Base-by-base conservation (phyloP, 2,329 filamentous ascomycete species). In the Aspergillus tubingensis region DNA sequence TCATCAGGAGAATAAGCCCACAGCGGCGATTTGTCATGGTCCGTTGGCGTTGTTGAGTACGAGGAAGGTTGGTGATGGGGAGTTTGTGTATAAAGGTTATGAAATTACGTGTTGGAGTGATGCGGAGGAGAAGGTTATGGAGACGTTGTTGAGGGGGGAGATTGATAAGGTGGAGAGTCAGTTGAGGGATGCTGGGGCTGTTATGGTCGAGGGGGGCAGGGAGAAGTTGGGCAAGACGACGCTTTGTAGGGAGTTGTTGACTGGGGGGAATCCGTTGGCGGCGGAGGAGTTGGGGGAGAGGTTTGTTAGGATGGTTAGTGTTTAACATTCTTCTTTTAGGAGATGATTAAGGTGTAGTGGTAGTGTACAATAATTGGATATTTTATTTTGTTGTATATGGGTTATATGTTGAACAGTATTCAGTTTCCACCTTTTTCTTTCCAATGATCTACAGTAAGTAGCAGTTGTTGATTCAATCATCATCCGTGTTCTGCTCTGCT, bases 21-120 rank as follows among this genome's bases (percentile, higher is more conserved):
- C 80, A 0, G 79, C 78, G 1, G 76, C 74, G 3, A 76, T 81
- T n/a, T 81, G 80, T 41, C 79, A 82, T 57, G 80, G 80, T 1
- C 79, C 79, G 0, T 80, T 77, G 65, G 80, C 78, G 1, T 73
- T 81, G 39, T 59, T 82, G 13, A 77, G 74, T 4, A 81, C 79
- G 0, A 78, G 77, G 0, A 78, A 76, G 63, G 62, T 67, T 15
- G 71, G 66, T 0, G 75, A 70, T 51, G 70, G 72, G 1, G 67
- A 71, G 30, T 81, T 81, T 53, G 76, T 73, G 23, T 82, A 81
- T 60, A 76, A 78, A 44, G 79, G 78, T 15, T 82, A 81, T 61
- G 75, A 77, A 64, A 74, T 82, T 32, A 81, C 78, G 1, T 74
- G 72, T 39, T 81, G 78, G 74, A 79, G 76, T 44, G 78, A 81